Conservation (phyloP, 441 rosid genomes). For the Viola pubescens region DNA sequence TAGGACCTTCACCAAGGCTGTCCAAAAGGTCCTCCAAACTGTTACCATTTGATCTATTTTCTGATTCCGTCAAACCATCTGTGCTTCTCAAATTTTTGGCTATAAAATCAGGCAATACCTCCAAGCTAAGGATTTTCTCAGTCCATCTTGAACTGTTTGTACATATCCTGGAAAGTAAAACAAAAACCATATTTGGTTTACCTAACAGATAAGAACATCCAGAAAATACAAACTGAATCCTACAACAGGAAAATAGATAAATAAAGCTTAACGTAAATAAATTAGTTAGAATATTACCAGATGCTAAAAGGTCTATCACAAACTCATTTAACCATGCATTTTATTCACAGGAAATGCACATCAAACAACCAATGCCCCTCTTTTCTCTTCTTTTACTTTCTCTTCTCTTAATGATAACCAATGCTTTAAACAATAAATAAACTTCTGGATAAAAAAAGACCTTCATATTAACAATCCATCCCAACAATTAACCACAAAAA, state of each 20-base stretch:
- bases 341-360: not conserved
- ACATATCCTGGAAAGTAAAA: slow-evolving; percentile 44
- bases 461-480: no score
- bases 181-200: not conserved
- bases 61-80: slow-evolving; percentile 25
- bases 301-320: not conserved
- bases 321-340: not conserved
- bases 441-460: not conserved
- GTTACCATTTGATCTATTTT: slow-evolving; percentile 28
- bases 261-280: not conserved
- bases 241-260: not conserved
- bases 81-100: slow-evolving; percentile 44
- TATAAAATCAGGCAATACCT: slow-evolving; percentile 53
- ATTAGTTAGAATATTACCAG: not conserved
- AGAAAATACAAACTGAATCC: not conserved
- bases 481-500: not conserved
- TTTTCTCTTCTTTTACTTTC: no score
- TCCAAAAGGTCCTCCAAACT: slow-evolving; percentile 43
- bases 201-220: slow-evolving; percentile 9
- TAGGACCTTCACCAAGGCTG: slow-evolving; percentile 36
- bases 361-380: not conserved
- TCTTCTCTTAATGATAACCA: not conserved
- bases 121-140: slow-evolving; percentile 59
- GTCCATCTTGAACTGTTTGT: slow-evolving; percentile 79
- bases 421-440: not conserved